Evolutionary conservation across 2,329 filamentous ascomycete genomes (phyloP), one percentile per base, ranked within the genome.

Genomic region (Ceratocystis ficicola): DNA sequence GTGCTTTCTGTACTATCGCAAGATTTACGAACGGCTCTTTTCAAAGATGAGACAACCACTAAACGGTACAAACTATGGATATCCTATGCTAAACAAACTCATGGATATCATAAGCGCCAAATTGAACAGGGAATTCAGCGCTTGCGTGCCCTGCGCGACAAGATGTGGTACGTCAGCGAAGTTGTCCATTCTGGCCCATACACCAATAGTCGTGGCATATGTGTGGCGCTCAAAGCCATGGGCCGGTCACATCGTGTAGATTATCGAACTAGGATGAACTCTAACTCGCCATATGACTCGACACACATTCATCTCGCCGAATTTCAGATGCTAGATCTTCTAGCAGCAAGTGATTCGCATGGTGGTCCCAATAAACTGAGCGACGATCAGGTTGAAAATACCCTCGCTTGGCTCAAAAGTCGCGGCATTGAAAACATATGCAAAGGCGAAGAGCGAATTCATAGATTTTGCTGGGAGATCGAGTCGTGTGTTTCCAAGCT

Each of bases 151-250:
- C 80, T 96, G 48, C 85, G 94, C 52, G 89, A 96, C 74, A 97
- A 97, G 79, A 96, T 97, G 89, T 99, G 94, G 94, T 99, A 95
- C 73, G 89, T 94, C 68, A 93, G 89, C 1, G 91, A 96, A 74
- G 92, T 97, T 32, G 87, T 90, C 69, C 92, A 93, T 71, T 96
- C 94, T 3, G 88, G 86, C 62, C 85, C 86, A 8, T 97, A 96
- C 71, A 89, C 94, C 68, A 88, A 95, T 70, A 90, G 90, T 48
- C 86, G 87, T 67, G 90, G 93, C 69, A 87, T 97, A 60, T 89
- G 91, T 5, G 83, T 89, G 68, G 94, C 93, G 3, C 78, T 99
- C 62, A 95, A 94, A 75, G 90, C 88, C 6, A 97, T 99, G 94
- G 88, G 86, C 68, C 78, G 84, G 75, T 80, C 84, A 68, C 80